A percentile compares a stretch with the other conserved stretches of the same genome.
Evolutionary conservation across 345 rosid species (phyloP).

Genomic region (Eutrema yunnanense): DNA sequence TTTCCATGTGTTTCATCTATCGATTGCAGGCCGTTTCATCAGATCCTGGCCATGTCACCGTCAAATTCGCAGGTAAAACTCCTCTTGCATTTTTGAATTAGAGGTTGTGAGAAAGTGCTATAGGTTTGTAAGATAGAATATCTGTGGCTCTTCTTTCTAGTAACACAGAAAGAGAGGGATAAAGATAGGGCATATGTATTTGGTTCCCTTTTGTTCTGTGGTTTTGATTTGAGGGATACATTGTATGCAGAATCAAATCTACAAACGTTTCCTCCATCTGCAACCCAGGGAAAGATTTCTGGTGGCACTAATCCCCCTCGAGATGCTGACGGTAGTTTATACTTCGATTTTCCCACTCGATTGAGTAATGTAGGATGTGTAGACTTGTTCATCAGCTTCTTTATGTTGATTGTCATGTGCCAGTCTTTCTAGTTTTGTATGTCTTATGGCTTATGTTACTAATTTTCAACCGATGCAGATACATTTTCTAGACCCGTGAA

Average conservation of each 20-base stretch:
- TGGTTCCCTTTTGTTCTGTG: neutral
- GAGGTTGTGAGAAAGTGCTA: no score
- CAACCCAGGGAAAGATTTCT: conserved; percentile 66
- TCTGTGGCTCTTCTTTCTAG: no score
- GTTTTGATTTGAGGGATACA: neutral
- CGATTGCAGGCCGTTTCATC: conserved; percentile 56
- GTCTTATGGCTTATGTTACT: neutral
- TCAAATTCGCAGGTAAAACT: conserved; percentile 55
- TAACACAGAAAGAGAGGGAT: no score
- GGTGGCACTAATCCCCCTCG: conserved; percentile 62
- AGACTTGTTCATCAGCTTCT: neutral
- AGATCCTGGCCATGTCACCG: conserved; percentile 59
- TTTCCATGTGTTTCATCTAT: neutral
- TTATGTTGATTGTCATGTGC: neutral
- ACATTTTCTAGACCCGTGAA: conserved; percentile 60
- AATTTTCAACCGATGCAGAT: conserved; percentile 38
- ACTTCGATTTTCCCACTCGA: no score
- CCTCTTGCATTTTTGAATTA: no score
- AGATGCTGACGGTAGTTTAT: conserved; percentile 69
- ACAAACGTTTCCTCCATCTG: conserved; percentile 70
- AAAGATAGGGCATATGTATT: neutral
- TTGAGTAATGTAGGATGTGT: neutral
- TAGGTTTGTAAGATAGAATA: no score
- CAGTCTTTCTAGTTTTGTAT: neutral
- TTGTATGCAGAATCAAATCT: conserved; percentile 62